Evolutionary conservation across 441 rosid genomes (phyloP).

Genomic region (Bruguiera hainesii): DNA sequence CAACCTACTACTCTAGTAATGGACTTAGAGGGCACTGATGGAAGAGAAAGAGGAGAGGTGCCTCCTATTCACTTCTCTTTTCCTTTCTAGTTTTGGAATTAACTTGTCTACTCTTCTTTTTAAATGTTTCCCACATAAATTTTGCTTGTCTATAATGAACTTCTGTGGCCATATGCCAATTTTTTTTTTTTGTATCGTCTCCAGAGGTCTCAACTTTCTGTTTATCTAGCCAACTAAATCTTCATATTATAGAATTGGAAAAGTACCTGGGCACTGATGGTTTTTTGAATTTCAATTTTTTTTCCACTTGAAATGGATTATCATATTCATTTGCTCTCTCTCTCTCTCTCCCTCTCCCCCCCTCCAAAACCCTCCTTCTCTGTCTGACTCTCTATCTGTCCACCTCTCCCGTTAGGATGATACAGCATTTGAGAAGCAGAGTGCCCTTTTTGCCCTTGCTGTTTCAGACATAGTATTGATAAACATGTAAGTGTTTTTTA

Average conservation of each 20-base stretch:
- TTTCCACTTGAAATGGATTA: no score
- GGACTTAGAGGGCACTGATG: conserved; percentile 99
- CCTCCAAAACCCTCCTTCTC: neutral
- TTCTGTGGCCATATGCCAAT: no score
- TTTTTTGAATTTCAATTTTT: no score
- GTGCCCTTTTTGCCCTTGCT: conserved; percentile 91
- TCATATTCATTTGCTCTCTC: no score
- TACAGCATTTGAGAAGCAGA: conserved; percentile 90
- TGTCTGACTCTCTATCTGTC: conserved; percentile 16
- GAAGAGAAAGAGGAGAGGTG: conserved; percentile 99
- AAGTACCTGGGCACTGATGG: neutral
- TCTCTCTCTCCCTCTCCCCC: neutral
- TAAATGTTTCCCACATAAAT: neutral
- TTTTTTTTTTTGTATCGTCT: no score
- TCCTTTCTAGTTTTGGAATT: neutral
- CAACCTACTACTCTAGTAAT: conserved; percentile 96
- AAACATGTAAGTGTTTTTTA: conserved; percentile 57
- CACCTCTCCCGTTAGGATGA: conserved; percentile 52
- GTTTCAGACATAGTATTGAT: conserved; percentile 85
- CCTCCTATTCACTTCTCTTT: neutral
- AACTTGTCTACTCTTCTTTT: neutral
- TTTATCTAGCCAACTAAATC: neutral
- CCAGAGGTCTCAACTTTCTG: neutral
- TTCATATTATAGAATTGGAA: neutral
- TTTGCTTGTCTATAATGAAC: neutral